phyloP scores from a whole-genome alignment of 2,329 filamentous ascomycete genomes.

The Venturia nashicola region DNA sequence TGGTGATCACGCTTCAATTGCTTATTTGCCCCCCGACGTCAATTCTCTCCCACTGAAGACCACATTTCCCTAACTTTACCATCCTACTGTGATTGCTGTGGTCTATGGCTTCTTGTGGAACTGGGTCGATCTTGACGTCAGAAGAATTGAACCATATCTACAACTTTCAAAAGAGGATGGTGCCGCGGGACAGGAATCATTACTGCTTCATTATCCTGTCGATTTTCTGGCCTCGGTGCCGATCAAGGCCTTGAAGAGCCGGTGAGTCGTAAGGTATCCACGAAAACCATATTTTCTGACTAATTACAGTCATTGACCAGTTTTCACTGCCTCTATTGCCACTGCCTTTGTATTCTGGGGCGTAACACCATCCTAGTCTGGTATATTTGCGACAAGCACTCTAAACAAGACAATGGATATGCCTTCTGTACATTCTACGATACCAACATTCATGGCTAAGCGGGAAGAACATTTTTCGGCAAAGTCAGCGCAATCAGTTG shows the following conservation, averaged over 20 bases:
- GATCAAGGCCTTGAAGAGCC: slow-evolving; percentile 22
- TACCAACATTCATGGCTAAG: too few species aligned
- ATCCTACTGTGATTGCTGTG: slow-evolving; percentile 42
- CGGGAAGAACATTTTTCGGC: too few species aligned
- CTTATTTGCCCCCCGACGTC: too few species aligned
- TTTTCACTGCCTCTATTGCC: slow-evolving; percentile 34
- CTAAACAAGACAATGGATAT: slow-evolving; percentile 15
- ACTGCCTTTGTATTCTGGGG: slow-evolving; percentile 43
- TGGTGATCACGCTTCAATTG: too few species aligned
- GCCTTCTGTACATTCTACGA: too few species aligned
- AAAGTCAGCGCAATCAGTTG: slow-evolving; percentile 33
- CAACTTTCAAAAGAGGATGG: slow-evolving; percentile 39
- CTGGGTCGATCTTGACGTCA: slow-evolving; percentile 48
- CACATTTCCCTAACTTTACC: slow-evolving; percentile 35
- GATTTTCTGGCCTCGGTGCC: slow-evolving; percentile 35
- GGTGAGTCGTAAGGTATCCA: too few species aligned
- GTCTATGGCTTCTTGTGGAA: slow-evolving; percentile 45
- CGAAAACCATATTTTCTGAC: too few species aligned
- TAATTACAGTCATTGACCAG: slow-evolving; percentile 14
- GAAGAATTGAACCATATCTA: slow-evolving; percentile 48
- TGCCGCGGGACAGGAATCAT: slow-evolving; percentile 30
- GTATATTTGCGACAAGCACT: slow-evolving; percentile 35
- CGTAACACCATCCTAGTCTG: slow-evolving; percentile 42
- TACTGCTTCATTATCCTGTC: slow-evolving; percentile 44
- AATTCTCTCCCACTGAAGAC: slow-evolving; percentile 24